Evolutionary conservation across 176 grass and related monocot genomes (phyloP).

Genomic region (Areca catechu): DNA sequence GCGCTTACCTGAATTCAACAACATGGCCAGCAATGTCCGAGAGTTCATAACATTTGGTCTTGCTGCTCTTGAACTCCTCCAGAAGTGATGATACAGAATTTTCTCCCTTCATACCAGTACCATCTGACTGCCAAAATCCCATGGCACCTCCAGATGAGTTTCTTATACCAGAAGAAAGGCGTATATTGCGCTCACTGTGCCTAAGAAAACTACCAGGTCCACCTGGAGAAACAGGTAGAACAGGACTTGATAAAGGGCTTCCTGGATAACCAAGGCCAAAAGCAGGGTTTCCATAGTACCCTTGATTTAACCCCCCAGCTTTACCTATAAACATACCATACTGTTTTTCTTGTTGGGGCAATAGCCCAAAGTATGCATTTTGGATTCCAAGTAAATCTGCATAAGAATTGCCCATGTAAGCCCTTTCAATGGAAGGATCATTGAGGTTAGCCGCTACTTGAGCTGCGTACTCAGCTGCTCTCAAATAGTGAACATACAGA

Average conservation of each 20-base stretch:
- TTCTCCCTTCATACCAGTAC: not conserved
- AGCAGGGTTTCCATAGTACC: constrained; percentile 1
- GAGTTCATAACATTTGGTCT: constrained; percentile 8
- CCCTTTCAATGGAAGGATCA: constrained; percentile 6
- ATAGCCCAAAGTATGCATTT: not conserved
- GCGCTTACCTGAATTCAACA: constrained; percentile 25
- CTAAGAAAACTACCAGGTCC: constrained; percentile 6
- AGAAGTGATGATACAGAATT: constrained; percentile 4
- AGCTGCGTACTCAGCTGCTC: no score
- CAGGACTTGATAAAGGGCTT: constrained; percentile 4
- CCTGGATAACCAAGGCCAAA: constrained; percentile 9
- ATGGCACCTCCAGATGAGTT: not conserved
- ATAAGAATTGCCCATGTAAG: constrained; percentile 2
- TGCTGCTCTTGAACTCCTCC: constrained; percentile 5
- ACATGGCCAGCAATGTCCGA: constrained; percentile 27
- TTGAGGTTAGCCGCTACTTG: not conserved
- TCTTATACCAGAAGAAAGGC: not conserved
- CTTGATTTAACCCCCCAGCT: not conserved
- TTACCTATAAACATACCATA: constrained; percentile 9
- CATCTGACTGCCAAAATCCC: constrained; percentile 2
- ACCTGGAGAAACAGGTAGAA: not conserved
- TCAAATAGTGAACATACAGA: no score
- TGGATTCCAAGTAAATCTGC: constrained; percentile 6
- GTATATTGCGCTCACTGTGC: constrained; percentile 3
- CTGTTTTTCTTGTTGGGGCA: constrained; percentile 1